Evolutionary conservation across 116 monocot species (phyloP), one percentile per base, ranked within the genome.

Genomic region (Iris pallida): DNA sequence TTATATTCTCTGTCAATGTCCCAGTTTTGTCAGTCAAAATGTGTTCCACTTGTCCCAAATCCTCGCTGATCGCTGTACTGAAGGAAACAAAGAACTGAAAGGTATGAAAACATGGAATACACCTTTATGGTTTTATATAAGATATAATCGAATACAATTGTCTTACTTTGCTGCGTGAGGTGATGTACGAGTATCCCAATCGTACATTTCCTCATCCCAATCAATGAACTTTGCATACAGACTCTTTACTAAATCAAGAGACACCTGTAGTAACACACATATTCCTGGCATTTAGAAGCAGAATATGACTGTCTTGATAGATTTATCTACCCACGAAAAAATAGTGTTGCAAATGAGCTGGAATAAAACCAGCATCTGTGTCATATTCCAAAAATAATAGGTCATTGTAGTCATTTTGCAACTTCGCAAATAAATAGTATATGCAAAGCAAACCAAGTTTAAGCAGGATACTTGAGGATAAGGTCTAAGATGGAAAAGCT

Each of bases 21-120:
- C 97, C 93, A 43, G 97, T 98, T 86, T 98, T 98, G 57, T 98
- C 97, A 40, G 93, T 93, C 73, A 98, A 78, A 55, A 98, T 88
- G 67, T 88, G 93, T 69, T 98, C 97, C 70, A 98, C 93, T 82
- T 93, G 97, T 58, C 90, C 97, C 76, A 98, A 68, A 78, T 98
- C 97, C 75, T 98, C 97, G 77, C 97, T 97, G n/a, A 97, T 97
- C 51, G 93, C 87, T 71, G 97, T 97, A 65, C 97, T 97, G 97
- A 70, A n/a, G 85, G 73, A 18, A 54, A 79, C 79, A 40, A 77
- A 67, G 0, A 70, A 13, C 55, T 71, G 30, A 43, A 63, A 64
- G 16, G 6, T 13, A n/a, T 77, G 20, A 30, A 74, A 80, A 55
- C 19, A 48, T 42, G 43, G 48, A 74, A 10, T 4, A 55, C 13